Evolutionary conservation across 2,329 filamentous ascomycete genomes (phyloP), one percentile per base, ranked within the genome.

Genomic region (Ophiocordyceps camponoti-saundersi): DNA sequence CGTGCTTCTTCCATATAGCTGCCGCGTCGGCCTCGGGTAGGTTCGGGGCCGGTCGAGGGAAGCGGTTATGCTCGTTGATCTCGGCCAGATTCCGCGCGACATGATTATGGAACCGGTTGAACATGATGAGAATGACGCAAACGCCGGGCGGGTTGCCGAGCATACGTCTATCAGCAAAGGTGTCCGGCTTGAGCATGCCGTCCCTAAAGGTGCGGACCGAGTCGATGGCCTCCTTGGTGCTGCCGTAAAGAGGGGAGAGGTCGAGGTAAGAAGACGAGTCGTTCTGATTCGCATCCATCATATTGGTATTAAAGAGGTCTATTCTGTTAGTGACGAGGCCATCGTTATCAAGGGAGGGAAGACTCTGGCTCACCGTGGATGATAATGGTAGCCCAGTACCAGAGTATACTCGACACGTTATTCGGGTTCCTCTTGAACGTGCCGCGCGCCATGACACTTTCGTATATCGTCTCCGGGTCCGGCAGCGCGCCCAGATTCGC

Each of bases 91-190:
- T 82, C 47, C 79, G 75, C 1, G 85, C 88, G 0, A 88, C 77
- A 52, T 92, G 74, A 63, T 96, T 95, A 64, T 95, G 90, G 64
- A 93, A 93, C 22, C 80, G 75, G 55, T 82, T 82, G 64, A 87
- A 81, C 82, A 88, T 86, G 61, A 89, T 72, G 26, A 89, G 64
- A 3, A 89, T 56, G 5, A 85, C 79, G 48, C 77, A 73, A 5
- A 84, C 81, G 13, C 82, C 82, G 0, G 85, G 80, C 0, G 84
- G 85, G 56, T 85, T 80, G 11, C 77, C 80, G 22, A 81, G 63
- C 2, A 88, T 65, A 47, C 84, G 72, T 61, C 79, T 79, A 56
- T 87, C 82, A 3, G 80, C 77, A 53, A 83, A 89, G 8, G 70
- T 68, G 54, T 90, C 85, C 0, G 80, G 71, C 66, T 89, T 87